These are phyloP conservation scores for Astrothelium subdiscretum DNA, from an alignment of 495 filamentous ascomycete species.

Conservation along the genomic window DNA sequence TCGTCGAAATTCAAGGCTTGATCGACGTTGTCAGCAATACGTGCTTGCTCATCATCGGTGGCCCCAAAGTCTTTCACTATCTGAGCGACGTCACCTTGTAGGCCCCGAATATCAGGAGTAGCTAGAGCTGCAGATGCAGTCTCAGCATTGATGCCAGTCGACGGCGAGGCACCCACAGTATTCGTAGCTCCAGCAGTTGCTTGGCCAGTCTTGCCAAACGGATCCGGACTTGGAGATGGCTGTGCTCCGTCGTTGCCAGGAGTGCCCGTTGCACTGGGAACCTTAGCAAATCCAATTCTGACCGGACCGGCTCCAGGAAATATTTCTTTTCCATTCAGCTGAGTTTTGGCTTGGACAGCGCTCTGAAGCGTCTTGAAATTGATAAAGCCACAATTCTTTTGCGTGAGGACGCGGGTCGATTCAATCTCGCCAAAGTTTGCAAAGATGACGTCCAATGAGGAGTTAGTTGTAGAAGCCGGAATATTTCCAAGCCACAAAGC, in stretches of 20 bases:
- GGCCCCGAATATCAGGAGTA: conserved; percentile 57
- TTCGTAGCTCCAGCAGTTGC: conserved; percentile 24
- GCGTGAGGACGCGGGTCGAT: conserved; percentile 85
- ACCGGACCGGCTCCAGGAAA: conserved; percentile 94
- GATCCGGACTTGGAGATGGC: conserved; percentile 92
- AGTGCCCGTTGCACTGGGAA: conserved; percentile 73
- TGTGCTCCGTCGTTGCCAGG: conserved; percentile 73
- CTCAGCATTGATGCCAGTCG: conserved; percentile 31
- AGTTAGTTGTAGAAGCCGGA: conserved; percentile 90
- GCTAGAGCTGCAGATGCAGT: conserved; percentile 34
- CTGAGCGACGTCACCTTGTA: conserved; percentile 67
- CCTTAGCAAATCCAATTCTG: conserved; percentile 93
- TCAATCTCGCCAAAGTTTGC: conserved; percentile 80
- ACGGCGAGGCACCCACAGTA: conserved; percentile 28
- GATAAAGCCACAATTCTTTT: conserved; percentile 98
- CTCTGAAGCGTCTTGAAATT: conserved; percentile 88
- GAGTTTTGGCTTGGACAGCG: conserved; percentile 73
- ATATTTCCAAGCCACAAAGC: conserved; percentile 97
- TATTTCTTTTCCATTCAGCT: conserved; percentile 92
- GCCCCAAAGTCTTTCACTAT: conserved; percentile 89
- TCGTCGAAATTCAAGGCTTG: conserved; percentile 59
- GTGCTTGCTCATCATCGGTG: conserved; percentile 60
- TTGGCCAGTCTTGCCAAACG: conserved; percentile 38
- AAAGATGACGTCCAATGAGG: conserved; percentile 87
- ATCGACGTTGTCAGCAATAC: conserved; percentile 63